Conservation (phyloP, 2,329 filamentous ascomycete genomes). For the Phoma sp. region DNA sequence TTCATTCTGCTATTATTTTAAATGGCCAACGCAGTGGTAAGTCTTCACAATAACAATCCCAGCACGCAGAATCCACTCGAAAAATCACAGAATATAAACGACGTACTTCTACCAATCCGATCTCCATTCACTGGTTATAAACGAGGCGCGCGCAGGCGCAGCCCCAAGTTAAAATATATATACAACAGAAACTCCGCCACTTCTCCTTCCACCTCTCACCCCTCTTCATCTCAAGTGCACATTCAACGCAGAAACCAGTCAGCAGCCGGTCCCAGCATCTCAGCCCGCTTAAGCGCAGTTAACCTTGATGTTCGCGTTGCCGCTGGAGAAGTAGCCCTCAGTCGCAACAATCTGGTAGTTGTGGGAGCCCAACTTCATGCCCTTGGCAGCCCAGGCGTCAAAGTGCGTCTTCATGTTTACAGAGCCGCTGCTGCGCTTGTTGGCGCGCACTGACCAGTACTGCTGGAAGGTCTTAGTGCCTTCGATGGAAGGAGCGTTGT, state of each 20-base stretch:
- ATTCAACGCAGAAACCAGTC: no score
- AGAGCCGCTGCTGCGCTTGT: conserved; percentile 40
- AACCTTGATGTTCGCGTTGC: conserved; percentile 59
- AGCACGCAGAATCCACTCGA: no score
- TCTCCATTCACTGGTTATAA: no score
- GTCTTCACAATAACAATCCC: no score
- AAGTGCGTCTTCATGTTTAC: conserved; percentile 47
- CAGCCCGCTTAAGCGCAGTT: conserved; percentile 30
- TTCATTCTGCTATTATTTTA: no score
- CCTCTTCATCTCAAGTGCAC: no score
- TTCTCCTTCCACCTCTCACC: background rate
- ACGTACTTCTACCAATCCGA: no score
- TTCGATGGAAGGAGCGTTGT: conserved; percentile 58
- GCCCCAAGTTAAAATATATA: no score
- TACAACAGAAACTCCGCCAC: background rate
- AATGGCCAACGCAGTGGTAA: no score
- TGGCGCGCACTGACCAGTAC: conserved; percentile 55
- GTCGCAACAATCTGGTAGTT: conserved; percentile 59
- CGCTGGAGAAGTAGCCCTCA: conserved; percentile 62
- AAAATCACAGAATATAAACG: no score
- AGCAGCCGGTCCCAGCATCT: background rate
- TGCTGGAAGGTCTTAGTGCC: conserved; percentile 62
- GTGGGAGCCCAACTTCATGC: conserved; percentile 41
- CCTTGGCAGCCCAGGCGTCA: conserved; percentile 44
- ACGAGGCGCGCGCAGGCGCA: no score